These are phyloP conservation scores for Cryphonectria radicalis DNA, from an alignment of 2,329 filamentous ascomycete genomes.

Conservation along the genomic window DNA sequence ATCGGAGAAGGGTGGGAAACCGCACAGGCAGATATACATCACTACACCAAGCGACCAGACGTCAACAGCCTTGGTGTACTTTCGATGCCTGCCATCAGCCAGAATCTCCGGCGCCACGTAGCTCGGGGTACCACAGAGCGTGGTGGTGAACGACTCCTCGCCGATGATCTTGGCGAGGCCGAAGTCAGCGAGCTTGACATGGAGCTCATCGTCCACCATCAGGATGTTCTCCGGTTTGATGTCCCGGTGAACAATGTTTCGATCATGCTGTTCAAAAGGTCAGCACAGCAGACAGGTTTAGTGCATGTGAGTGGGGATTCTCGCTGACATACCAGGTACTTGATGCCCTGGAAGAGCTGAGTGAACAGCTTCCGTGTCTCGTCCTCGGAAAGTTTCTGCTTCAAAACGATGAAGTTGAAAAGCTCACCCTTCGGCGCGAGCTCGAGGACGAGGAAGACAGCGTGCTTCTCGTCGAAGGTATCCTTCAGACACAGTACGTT, in stretches of 20 bases:
- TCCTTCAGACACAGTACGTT: slow-evolving; percentile 93
- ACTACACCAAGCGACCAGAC: slow-evolving; percentile 98
- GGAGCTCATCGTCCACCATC: slow-evolving; percentile 80
- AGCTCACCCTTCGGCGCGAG: slow-evolving; percentile 90
- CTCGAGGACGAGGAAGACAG: slow-evolving; percentile 89
- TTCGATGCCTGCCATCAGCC: slow-evolving; percentile 77
- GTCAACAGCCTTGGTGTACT: slow-evolving; percentile 94
- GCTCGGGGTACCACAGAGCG: slow-evolving; percentile 92
- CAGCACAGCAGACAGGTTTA: slow-evolving; percentile 36
- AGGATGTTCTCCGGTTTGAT: slow-evolving; percentile 98
- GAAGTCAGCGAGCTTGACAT: slow-evolving; percentile 94
- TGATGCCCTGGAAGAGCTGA: slow-evolving; percentile 91
- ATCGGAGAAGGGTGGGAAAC: slow-evolving; percentile 96
- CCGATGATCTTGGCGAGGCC: slow-evolving; percentile 98
- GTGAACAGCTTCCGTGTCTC: slow-evolving; percentile 87
- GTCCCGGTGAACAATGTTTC: slow-evolving; percentile 95
- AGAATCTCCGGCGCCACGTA: slow-evolving; percentile 97
- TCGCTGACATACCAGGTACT: slow-evolving; percentile 72
- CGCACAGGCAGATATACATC: slow-evolving; percentile 94
- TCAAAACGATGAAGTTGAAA: slow-evolving; percentile 93
- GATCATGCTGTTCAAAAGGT: slow-evolving; percentile 73
- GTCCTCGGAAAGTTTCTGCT: slow-evolving; percentile 82
- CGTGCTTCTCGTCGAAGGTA: slow-evolving; percentile 89
- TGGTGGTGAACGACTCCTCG: slow-evolving; percentile 97
- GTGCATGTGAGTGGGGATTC: neutral